phyloP scores from a whole-genome alignment of 2,329 filamentous ascomycete genomes.

The Curvularia verruculosa region DNA sequence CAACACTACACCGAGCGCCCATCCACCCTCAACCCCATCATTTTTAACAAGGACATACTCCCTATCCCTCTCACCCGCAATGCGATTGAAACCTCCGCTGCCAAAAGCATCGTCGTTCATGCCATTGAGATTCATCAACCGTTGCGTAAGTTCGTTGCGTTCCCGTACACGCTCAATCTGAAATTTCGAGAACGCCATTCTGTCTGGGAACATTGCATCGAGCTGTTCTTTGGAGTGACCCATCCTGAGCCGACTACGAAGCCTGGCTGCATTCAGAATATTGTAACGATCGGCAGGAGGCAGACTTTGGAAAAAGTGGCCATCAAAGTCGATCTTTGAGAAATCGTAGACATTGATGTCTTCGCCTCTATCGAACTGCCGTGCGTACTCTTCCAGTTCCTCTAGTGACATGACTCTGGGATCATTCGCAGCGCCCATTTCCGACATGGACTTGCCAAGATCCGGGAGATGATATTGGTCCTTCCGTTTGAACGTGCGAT shows the following conservation, averaged over 20 bases:
- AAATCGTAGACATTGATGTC: slow-evolving; percentile 91
- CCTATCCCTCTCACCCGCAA: slow-evolving; percentile 84
- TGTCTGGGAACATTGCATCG: slow-evolving; percentile 94
- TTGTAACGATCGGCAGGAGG: slow-evolving; percentile 93
- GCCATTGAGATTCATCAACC: slow-evolving; percentile 91
- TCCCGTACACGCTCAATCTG: slow-evolving; percentile 94
- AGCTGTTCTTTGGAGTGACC: slow-evolving; percentile 95
- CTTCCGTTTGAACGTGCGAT: slow-evolving; percentile 82
- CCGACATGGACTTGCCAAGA: slow-evolving; percentile 74
- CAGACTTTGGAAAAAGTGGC: slow-evolving; percentile 90
- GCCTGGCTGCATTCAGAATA: slow-evolving; percentile 89
- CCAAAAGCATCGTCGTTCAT: slow-evolving; percentile 80
- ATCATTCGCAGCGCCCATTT: slow-evolving; percentile 89
- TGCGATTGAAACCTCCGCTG: slow-evolving; percentile 65
- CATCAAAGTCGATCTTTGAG: slow-evolving; percentile 97
- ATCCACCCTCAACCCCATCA: slow-evolving; percentile 91
- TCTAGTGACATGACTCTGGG: slow-evolving; percentile 95
- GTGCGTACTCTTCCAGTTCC: slow-evolving; percentile 90
- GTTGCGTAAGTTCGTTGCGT: slow-evolving; percentile 90
- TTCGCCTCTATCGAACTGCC: slow-evolving; percentile 89
- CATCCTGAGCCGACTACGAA: slow-evolving; percentile 90
- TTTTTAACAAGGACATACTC: slow-evolving; percentile 98
- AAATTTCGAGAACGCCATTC: slow-evolving; percentile 96
- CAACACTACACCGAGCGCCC: slow-evolving; percentile 92
- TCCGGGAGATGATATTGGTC: slow-evolving; percentile 96